phyloP scores from a whole-genome alignment of 169 alveolate species.

The Pseudocohnilembus persalinus region DNA sequence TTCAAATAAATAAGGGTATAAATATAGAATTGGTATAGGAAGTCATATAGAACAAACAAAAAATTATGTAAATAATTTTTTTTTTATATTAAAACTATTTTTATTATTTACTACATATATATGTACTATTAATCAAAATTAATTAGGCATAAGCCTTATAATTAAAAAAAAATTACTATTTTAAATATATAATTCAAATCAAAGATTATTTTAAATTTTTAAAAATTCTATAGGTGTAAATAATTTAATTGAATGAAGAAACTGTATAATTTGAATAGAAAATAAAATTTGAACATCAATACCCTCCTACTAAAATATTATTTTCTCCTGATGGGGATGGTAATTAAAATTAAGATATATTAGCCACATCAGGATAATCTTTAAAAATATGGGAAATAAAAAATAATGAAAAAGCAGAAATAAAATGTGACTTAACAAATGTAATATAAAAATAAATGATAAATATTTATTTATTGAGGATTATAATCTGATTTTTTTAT shows the following conservation, averaged over 20 bases:
- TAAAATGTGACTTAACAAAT: slow-evolving; percentile 29
- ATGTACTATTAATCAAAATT: not conserved
- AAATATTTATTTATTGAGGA: not conserved
- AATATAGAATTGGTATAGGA: slow-evolving; percentile 61
- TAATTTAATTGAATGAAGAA: slow-evolving; percentile 52
- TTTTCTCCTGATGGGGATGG: slow-evolving; percentile 77
- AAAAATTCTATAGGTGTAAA: slow-evolving; percentile 41
- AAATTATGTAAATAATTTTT: slow-evolving; percentile 35
- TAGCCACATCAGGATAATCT: slow-evolving; percentile 83
- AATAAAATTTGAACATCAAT: slow-evolving; percentile 61
- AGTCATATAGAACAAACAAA: slow-evolving; percentile 60
- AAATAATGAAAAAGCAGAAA: slow-evolving; percentile 42
- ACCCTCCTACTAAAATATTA: slow-evolving; percentile 85
- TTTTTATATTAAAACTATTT: not conserved
- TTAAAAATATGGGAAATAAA: slow-evolving; percentile 70
- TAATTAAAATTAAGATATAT: slow-evolving; percentile 27
- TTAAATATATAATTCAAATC: not conserved
- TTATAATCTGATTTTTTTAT: not conserved
- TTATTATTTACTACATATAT: not conserved
- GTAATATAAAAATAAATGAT: slow-evolving; percentile 15
- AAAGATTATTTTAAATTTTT: not conserved
- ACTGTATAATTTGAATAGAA: slow-evolving; percentile 40
- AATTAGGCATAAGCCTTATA: not conserved
- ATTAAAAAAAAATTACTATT: not conserved
- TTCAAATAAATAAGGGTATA: slow-evolving; percentile 44